phyloP scores from a whole-genome alignment of 1,284 basidiomycete genomes.

The Thecaphora frezii region DNA sequence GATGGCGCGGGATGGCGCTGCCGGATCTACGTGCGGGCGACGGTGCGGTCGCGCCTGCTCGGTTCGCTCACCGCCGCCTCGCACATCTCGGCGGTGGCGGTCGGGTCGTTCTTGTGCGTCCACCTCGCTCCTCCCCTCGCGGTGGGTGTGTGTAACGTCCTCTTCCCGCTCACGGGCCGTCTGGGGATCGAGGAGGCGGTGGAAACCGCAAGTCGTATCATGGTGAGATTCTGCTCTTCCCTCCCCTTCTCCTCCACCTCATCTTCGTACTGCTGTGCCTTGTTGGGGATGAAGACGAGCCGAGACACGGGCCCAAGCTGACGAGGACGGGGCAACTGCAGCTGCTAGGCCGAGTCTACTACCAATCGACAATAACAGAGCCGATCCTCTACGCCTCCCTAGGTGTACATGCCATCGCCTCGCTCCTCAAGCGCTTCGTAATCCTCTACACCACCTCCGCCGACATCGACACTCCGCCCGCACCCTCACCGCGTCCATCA shows the following conservation, averaged over 20 bases:
- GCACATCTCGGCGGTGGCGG: slow-evolving; percentile 6
- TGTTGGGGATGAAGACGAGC: too few species aligned
- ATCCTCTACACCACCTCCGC: slow-evolving; percentile 8
- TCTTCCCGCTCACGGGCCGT: background rate
- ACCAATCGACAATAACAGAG: slow-evolving; percentile 3
- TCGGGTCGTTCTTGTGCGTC: slow-evolving; percentile 12
- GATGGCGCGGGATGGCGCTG: too few species aligned
- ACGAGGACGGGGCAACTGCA: too few species aligned
- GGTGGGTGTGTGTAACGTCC: background rate
- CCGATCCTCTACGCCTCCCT: slow-evolving; percentile 10
- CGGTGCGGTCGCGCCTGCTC: background rate
- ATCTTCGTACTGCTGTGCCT: too few species aligned
- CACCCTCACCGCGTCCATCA: background rate
- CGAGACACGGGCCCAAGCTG: too few species aligned
- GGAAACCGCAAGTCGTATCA: slow-evolving; percentile 8
- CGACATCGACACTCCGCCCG: background rate
- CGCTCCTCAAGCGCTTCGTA: slow-evolving; percentile 17
- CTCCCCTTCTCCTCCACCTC: background rate
- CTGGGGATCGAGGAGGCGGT: background rate
- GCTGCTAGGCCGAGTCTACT: slow-evolving; percentile 51
- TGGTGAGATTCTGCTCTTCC: slow-evolving; percentile 3
- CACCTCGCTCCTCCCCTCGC: slow-evolving; percentile 15
- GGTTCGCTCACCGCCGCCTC: slow-evolving; percentile 5
- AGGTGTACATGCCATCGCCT: slow-evolving; percentile 26
- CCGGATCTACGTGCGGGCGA: too few species aligned